Evolutionary conservation across 2,329 filamentous ascomycete species (phyloP).

Genomic region (Fusarium buxicola): DNA sequence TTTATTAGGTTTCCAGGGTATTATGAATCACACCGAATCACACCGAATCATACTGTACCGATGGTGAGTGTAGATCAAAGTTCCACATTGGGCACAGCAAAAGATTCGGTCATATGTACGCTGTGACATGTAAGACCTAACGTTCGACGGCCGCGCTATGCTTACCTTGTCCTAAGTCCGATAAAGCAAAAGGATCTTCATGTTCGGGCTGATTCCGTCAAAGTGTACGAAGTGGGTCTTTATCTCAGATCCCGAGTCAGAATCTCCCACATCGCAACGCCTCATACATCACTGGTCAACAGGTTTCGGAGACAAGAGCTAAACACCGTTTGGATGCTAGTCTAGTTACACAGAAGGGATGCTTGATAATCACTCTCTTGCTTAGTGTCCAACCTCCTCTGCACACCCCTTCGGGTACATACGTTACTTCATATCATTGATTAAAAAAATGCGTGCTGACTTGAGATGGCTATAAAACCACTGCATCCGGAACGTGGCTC

Average conservation of each 20-base stretch:
- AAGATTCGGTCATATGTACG: too few relatives aligned
- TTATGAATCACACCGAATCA: too few relatives aligned
- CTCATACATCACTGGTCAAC: conserved; percentile 12
- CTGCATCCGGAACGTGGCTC: conserved; percentile 3
- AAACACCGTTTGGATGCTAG: conserved; percentile 24
- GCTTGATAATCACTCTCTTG: not conserved
- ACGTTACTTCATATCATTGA: conserved; percentile 24
- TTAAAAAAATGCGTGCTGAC: conserved; percentile 14
- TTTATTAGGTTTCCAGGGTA: too few relatives aligned
- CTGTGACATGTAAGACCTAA: not conserved
- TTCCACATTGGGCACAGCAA: too few relatives aligned
- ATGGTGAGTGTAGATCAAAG: too few relatives aligned
- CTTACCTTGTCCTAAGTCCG: conserved; percentile 21
- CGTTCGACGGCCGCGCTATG: not conserved
- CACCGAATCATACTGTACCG: too few relatives aligned
- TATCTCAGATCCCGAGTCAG: conserved; percentile 34
- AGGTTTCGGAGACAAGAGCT: conserved; percentile 35
- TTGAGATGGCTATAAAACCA: conserved; percentile 29
- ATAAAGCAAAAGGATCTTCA: conserved; percentile 24
- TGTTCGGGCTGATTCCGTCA: conserved; percentile 22
- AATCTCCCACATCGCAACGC: conserved; percentile 8
- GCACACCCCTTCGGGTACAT: conserved; percentile 9
- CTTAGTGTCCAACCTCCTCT: conserved; percentile 4
- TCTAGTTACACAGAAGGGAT: too few relatives aligned
- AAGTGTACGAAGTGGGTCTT: conserved; percentile 21